A percentile compares a stretch with the other conserved stretches of the same genome.
Conservation (phyloP, 805 yeast species). For the Candida coquimbonensis region DNA sequence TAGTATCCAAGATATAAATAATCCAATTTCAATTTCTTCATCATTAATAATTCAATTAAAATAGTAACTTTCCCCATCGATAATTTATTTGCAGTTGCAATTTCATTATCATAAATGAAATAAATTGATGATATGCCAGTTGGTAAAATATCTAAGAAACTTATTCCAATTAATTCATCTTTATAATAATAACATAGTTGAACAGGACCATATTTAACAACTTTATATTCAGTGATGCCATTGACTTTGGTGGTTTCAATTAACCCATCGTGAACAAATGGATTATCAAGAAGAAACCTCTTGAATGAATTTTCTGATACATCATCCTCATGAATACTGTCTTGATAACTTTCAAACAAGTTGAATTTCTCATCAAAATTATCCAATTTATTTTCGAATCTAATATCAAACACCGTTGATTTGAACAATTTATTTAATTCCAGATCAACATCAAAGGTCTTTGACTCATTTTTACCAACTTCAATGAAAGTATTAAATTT, state of each 20-base stretch:
- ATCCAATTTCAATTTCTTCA: slow-evolving; percentile 33
- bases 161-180: slow-evolving; percentile 60
- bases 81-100: slow-evolving; percentile 20
- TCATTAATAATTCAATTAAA: slow-evolving; percentile 56
- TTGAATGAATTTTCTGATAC: slow-evolving; percentile 42
- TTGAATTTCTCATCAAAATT: slow-evolving; percentile 49
- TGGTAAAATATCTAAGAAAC: slow-evolving; percentile 73
- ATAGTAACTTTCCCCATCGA: slow-evolving; percentile 65
- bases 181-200: slow-evolving; percentile 76
- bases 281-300: slow-evolving; percentile 63
- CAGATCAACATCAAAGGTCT: slow-evolving; percentile 24
- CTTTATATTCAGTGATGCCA: not conserved
- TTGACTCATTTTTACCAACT: slow-evolving; percentile 7
- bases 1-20: slow-evolving; percentile 78
- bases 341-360: slow-evolving; percentile 64
- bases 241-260: not conserved
- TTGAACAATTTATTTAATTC: slow-evolving; percentile 27
- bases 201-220: slow-evolving; percentile 45
- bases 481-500: slow-evolving; percentile 35
- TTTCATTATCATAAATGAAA: slow-evolving; percentile 74
- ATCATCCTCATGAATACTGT: slow-evolving; percentile 59
- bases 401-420: slow-evolving; percentile 29
- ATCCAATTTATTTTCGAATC: slow-evolving; percentile 45
- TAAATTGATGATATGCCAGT: slow-evolving; percentile 75
- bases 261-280: slow-evolving; percentile 34